A percentile compares a stretch with the other conserved stretches of the same genome.
Conservation (phyloP, 2,329 filamentous ascomycete species). For the Trichophyton simii region DNA sequence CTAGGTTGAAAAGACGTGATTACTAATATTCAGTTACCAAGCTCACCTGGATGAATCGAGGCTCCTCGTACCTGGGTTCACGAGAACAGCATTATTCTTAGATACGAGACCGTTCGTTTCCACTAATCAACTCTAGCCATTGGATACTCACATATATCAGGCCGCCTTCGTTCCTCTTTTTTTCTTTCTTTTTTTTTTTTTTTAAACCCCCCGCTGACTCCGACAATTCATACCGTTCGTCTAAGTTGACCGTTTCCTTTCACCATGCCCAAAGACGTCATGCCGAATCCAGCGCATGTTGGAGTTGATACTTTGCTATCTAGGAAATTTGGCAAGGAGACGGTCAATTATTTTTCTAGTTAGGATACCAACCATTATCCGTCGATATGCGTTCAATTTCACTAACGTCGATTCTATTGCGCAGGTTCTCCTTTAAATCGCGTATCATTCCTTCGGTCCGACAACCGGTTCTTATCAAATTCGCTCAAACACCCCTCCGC, state of each 20-base stretch:
- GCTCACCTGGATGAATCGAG: background rate
- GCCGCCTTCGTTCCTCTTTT: too few species aligned
- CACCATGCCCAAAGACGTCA: constrained; percentile 3
- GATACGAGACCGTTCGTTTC: background rate
- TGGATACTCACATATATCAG: background rate
- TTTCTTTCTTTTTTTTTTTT: too few species aligned
- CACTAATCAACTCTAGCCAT: background rate
- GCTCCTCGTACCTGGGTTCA: background rate
- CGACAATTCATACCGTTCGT: background rate
- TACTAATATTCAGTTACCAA: background rate
- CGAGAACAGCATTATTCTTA: background rate
- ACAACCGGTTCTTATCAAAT: constrained; percentile 36
- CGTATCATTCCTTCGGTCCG: constrained; percentile 37
- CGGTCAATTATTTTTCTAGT: constrained; percentile 40
- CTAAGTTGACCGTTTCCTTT: background rate
- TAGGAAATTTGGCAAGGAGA: constrained; percentile 38
- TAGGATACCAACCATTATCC: constrained; percentile 16
- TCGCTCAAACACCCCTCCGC: constrained; percentile 37
- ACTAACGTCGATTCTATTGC: background rate
- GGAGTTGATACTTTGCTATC: constrained; percentile 45
- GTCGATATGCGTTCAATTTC: background rate
- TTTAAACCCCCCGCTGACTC: too few species aligned
- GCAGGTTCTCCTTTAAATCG: constrained; percentile 39
- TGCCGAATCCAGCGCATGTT: constrained; percentile 47
- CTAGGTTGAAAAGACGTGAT: background rate